Conservation (phyloP, 2,329 filamentous ascomycete species). For the Neurospora sp. region DNA sequence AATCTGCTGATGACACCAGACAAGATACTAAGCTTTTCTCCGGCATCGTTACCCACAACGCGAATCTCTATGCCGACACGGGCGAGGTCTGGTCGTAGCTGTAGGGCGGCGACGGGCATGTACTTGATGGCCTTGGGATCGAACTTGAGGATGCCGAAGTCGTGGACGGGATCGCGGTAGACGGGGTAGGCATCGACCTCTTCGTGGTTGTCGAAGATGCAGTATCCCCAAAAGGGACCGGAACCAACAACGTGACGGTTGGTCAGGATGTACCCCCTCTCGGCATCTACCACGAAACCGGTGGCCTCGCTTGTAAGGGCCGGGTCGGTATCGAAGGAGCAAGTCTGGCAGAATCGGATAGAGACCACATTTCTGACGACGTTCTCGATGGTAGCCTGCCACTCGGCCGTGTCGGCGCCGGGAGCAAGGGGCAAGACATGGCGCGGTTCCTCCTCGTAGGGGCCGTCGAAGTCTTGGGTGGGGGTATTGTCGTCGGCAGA, state of each 20-base stretch:
- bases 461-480: slow-evolving; percentile 30
- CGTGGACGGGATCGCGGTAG: slow-evolving; percentile 95
- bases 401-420: slow-evolving; percentile 34
- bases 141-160: slow-evolving; percentile 95
- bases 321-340: slow-evolving; percentile 93
- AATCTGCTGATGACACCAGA: slow-evolving; percentile 95
- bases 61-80: slow-evolving; percentile 89
- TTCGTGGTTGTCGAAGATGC: slow-evolving; percentile 98
- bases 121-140: slow-evolving; percentile 95
- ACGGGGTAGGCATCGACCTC: slow-evolving; percentile 92
- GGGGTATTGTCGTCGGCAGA: slow-evolving; percentile 40
- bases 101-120: slow-evolving; percentile 76
- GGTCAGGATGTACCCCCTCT: slow-evolving; percentile 80
- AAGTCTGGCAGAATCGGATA: slow-evolving; percentile 98
- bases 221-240: slow-evolving; percentile 96
- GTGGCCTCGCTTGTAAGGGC: slow-evolving; percentile 93
- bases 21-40: slow-evolving; percentile 94
- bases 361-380: slow-evolving; percentile 94
- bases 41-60: slow-evolving; percentile 96
- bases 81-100: slow-evolving; percentile 76
- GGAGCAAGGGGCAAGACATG: slow-evolving; percentile 19
- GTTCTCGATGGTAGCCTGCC: slow-evolving; percentile 90
- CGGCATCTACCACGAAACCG: slow-evolving; percentile 92
- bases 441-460: slow-evolving; percentile 27
- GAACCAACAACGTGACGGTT: slow-evolving; percentile 91